Evolutionary conservation across 2,329 filamentous ascomycete genomes (phyloP).

Genomic region (Gnomoniopsis smithogilvyi): DNA sequence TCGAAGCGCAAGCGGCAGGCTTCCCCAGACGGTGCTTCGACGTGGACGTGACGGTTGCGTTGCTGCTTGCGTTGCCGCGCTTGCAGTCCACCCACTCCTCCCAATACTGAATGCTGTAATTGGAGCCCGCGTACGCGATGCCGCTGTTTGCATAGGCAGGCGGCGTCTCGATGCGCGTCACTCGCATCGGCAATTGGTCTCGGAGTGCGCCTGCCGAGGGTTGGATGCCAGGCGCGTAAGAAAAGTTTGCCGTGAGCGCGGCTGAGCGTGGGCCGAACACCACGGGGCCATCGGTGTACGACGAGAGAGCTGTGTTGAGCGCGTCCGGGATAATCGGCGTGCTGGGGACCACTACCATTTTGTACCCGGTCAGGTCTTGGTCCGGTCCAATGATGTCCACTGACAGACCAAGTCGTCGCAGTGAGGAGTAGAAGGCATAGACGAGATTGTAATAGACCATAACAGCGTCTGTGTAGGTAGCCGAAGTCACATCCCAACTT

Average conservation of each 20-base stretch:
- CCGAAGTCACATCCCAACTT: constrained; percentile 20
- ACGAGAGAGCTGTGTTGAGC: constrained; percentile 16
- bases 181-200: constrained; percentile 21
- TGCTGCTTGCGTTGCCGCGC: constrained; percentile 18
- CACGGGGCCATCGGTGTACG: constrained; percentile 18
- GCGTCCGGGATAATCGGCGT: constrained; percentile 20
- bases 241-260: constrained; percentile 19
- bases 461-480: constrained; percentile 16
- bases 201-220: constrained; percentile 19
- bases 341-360: constrained; percentile 23
- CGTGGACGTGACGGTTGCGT: constrained; percentile 18
- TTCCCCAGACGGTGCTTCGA: constrained; percentile 21
- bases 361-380: constrained; percentile 21
- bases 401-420: constrained; percentile 23
- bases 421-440: constrained; percentile 21
- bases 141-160: constrained; percentile 20
- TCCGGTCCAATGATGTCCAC: constrained; percentile 21
- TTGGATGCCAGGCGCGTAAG: constrained; percentile 20
- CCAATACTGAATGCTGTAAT: constrained; percentile 20
- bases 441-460: constrained; percentile 20
- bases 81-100: constrained; percentile 22
- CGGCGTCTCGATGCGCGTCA: constrained; percentile 23
- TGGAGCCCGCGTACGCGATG: constrained; percentile 17
- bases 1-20: constrained; percentile 20
- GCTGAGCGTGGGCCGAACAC: constrained; percentile 22